Percentiles rank a stretch among this genome's conserved stretches.
phyloP scores from a whole-genome alignment of 148 eudicot genomes.

The Diospyros kaki region DNA sequence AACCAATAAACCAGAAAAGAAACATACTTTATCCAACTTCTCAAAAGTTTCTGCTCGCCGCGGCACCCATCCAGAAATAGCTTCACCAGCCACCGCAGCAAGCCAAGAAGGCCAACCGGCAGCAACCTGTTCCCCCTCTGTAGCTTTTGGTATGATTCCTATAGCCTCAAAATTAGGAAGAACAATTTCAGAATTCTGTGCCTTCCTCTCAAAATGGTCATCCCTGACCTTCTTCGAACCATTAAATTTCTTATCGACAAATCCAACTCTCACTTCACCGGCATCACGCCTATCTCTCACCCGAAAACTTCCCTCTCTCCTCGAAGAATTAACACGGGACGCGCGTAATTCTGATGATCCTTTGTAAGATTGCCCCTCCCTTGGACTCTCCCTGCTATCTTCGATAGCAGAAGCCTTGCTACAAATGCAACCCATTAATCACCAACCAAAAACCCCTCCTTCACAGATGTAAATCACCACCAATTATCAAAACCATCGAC shows the following conservation, averaged over 20 bases:
- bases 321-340: conserved; percentile 26
- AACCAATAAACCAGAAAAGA: conserved; percentile 4
- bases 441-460: conserved; percentile 22
- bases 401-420: conserved; percentile 48
- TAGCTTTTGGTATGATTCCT: conserved; percentile 36
- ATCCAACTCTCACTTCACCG: conserved; percentile 36
- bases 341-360: conserved; percentile 29
- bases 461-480: conserved; percentile 11
- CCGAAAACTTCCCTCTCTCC: conserved; percentile 42
- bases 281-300: conserved; percentile 33
- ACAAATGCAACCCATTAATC: conserved; percentile 60
- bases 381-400: conserved; percentile 37
- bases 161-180: conserved; percentile 22
- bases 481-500: background rate
- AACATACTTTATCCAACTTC: conserved; percentile 65
- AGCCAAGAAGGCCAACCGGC: conserved; percentile 99
- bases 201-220: conserved; percentile 43
- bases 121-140: conserved; percentile 70
- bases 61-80: conserved; percentile 77
- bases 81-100: conserved; percentile 67
- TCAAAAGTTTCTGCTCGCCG: conserved; percentile 60
- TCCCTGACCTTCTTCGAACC: conserved; percentile 45
- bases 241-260: conserved; percentile 47
- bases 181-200: conserved; percentile 35
- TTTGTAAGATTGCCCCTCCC: conserved; percentile 34